These are phyloP conservation scores for Vitis hybrid DNA, from an alignment of 177 flowering plant genomes.

Conservation along the genomic window DNA sequence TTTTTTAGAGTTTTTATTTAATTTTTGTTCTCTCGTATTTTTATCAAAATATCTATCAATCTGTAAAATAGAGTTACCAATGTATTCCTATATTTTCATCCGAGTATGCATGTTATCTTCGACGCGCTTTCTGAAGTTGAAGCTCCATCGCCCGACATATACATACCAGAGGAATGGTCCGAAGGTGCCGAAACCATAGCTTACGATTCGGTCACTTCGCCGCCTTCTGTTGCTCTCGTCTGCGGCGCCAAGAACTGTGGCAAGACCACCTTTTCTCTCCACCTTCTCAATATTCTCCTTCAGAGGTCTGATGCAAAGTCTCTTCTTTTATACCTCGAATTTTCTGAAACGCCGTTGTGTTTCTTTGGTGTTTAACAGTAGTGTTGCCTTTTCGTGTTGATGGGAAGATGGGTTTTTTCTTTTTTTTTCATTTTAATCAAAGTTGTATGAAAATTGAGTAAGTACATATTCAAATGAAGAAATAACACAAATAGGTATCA, in stretches of 20 bases:
- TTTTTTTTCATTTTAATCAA: background rate
- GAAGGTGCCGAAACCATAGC: too few relatives aligned
- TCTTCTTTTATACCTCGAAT: background rate
- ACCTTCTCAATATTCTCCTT: conserved; percentile 71
- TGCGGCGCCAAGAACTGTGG: conserved; percentile 92
- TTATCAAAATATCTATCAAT: too few relatives aligned
- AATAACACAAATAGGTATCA: too few relatives aligned
- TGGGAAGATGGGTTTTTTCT: background rate
- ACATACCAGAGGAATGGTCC: conserved; percentile 40
- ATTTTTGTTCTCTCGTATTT: too few relatives aligned
- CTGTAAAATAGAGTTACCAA: too few relatives aligned
- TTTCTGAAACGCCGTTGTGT: background rate
- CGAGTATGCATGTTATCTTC: too few relatives aligned
- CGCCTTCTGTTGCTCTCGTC: conserved; percentile 32
- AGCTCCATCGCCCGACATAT: conserved; percentile 36
- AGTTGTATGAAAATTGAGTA: background rate
- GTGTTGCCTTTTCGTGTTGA: background rate
- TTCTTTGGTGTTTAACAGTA: background rate
- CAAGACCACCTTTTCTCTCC: conserved; percentile 85
- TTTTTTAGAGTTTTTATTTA: too few relatives aligned
- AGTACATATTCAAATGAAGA: too few relatives aligned
- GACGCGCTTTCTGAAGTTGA: conserved; percentile 6
- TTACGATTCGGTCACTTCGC: too few relatives aligned
- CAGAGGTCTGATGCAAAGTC: conserved; percentile 32
- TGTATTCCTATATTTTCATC: too few relatives aligned